phyloP scores from a whole-genome alignment of 306 rosid genomes.

The Lathyrus oleraceus region DNA sequence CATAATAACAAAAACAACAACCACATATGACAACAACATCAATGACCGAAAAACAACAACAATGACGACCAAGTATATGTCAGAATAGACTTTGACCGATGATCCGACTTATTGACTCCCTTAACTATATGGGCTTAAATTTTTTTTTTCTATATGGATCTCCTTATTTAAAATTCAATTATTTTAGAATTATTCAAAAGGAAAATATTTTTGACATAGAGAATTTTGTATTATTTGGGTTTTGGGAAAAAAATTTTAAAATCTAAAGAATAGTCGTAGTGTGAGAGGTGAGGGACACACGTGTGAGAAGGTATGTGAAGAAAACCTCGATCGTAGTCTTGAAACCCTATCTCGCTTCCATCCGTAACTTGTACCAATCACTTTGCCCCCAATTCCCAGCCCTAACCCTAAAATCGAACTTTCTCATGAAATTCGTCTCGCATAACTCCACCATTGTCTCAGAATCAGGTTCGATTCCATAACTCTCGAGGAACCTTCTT shows the following conservation, averaged over 20 bases:
- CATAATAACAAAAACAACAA: no score
- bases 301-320: slow-evolving; percentile 36
- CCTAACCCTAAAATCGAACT: slow-evolving; percentile 43
- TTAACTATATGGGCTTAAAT: no score
- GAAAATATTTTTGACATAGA: no score
- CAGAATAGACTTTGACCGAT: no score
- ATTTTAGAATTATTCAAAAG: no score
- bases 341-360: slow-evolving; percentile 52
- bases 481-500: slow-evolving; percentile 33
- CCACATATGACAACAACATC: no score
- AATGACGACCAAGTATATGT: no score
- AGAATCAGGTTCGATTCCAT: slow-evolving; percentile 26
- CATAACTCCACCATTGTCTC: slow-evolving; percentile 35
- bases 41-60: no score
- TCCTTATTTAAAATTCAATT: no score
- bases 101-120: no score
- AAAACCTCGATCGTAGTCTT: slow-evolving; percentile 32
- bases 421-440: slow-evolving; percentile 50
- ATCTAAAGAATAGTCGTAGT: neutral
- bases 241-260: neutral
- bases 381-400: slow-evolving; percentile 42
- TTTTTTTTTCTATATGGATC: no score
- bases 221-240: neutral
- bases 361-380: slow-evolving; percentile 25
- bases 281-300: slow-evolving; percentile 34